Conservation (phyloP, 306 rosid genomes). For the Neltuma alba region DNA sequence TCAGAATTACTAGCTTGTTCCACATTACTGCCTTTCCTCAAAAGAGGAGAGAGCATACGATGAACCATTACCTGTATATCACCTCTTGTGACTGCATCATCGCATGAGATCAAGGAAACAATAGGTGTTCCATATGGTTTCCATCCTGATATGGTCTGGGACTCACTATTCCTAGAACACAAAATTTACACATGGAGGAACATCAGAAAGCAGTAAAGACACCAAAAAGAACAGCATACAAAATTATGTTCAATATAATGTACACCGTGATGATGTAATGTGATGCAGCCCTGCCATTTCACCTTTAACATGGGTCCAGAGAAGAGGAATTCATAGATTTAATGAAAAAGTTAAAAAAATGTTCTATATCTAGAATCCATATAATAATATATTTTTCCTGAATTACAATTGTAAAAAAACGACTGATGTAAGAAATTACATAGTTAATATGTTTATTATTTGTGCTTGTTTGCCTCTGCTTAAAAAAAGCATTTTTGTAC, state of each 20-base stretch:
- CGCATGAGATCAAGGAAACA: constrained; percentile 68
- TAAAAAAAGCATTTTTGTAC: no score
- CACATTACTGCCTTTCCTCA: constrained; percentile 56
- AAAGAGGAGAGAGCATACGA: constrained; percentile 73
- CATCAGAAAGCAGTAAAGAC: constrained; percentile 24
- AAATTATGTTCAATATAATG: constrained; percentile 7
- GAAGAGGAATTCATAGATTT: constrained; percentile 10
- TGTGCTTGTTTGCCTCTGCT: no score
- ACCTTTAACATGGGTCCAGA: constrained; percentile 5
- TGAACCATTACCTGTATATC: constrained; percentile 67
- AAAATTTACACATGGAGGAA: constrained; percentile 22
- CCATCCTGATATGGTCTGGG: constrained; percentile 76
- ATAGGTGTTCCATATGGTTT: constrained; percentile 85
- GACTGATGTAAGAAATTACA: not conserved
- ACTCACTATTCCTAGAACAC: constrained; percentile 58
- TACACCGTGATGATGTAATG: not conserved
- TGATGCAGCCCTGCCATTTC: not conserved
- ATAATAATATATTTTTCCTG: constrained; percentile 19
- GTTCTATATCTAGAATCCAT: not conserved
- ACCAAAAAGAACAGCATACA: not conserved
- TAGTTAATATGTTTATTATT: not conserved
- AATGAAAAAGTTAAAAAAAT: not conserved
- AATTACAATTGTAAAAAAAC: not conserved
- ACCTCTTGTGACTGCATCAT: constrained; percentile 66
- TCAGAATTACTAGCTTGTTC: constrained; percentile 51